phyloP scores from a whole-genome alignment of 1,284 basidiomycete species.

The Microbotryomycetes sp. region DNA sequence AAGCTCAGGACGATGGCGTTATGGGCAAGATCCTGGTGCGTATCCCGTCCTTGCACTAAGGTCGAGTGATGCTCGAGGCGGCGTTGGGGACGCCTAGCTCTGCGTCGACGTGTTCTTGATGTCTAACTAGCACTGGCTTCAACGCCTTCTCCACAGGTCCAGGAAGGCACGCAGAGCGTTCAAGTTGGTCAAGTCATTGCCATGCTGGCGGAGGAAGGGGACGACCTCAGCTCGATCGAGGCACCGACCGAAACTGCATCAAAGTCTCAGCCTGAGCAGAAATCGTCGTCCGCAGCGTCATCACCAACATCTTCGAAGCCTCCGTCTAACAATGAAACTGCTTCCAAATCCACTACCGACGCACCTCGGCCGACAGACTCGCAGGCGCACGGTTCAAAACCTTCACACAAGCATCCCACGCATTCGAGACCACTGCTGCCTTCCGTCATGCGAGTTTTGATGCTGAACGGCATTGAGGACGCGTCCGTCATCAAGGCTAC shows the following conservation, averaged over 20 bases:
- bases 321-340: not conserved
- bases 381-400: slow-evolving; percentile 4
- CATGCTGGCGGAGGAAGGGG: slow-evolving; percentile 44
- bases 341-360: not conserved
- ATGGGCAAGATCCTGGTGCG: slow-evolving; percentile 42
- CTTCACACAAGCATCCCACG: slow-evolving; percentile 15
- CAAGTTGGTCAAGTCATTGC: slow-evolving; percentile 42
- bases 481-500: slow-evolving; percentile 42
- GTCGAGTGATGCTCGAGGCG: not conserved
- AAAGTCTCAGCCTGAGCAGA: not conserved
- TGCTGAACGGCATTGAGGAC: slow-evolving; percentile 36
- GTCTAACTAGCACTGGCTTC: no score
- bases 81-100: not conserved
- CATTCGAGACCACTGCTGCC: slow-evolving; percentile 36
- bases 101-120: no score
- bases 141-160: no score
- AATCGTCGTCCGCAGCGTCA: not conserved
- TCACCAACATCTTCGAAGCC: slow-evolving; percentile 13
- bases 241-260: slow-evolving; percentile 27
- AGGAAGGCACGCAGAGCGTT: slow-evolving; percentile 39
- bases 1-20: slow-evolving; percentile 45
- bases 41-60: not conserved
- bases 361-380: not conserved
- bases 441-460: slow-evolving; percentile 40
- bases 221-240: slow-evolving; percentile 41